Conservation (phyloP, 192 early-diverging fungal species). For the Podila verticillata region DNA sequence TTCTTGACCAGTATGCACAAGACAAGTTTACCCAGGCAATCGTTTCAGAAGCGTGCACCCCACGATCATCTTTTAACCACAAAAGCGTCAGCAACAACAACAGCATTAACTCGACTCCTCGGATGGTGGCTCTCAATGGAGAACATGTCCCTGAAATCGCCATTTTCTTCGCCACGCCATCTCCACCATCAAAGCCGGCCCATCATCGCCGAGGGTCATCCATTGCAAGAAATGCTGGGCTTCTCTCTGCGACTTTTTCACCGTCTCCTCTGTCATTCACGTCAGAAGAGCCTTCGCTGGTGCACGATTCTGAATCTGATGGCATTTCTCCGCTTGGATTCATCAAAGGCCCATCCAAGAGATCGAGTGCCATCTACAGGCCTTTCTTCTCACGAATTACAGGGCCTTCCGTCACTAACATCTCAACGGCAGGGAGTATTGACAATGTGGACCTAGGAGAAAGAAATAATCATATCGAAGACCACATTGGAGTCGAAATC, state of each 20-base stretch:
- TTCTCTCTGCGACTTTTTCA: neutral
- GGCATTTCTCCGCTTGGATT: too few relatives aligned
- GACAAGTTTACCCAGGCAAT: too few relatives aligned
- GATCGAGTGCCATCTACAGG: too few relatives aligned
- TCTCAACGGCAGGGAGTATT: neutral
- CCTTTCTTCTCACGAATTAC: too few relatives aligned
- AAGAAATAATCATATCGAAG: neutral
- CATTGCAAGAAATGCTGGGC: neutral
- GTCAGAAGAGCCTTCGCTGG: too few relatives aligned
- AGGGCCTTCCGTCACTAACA: too few relatives aligned
- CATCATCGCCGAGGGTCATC: conserved; percentile 19
- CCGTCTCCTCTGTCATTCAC: neutral
- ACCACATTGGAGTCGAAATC: conserved; percentile 17
- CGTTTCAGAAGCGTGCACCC: too few relatives aligned
- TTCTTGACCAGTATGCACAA: too few relatives aligned
- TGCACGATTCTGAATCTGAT: too few relatives aligned
- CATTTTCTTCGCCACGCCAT: conserved; percentile 20
- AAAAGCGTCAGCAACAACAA: neutral
- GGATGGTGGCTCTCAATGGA: neutral
- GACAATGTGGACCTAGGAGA: neutral
- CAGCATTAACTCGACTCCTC: neutral
- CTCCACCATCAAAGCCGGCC: conserved; percentile 1
- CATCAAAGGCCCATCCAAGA: too few relatives aligned
- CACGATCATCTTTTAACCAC: too few relatives aligned
- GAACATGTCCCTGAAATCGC: conserved; percentile 28